Evolutionary conservation across 2,329 filamentous ascomycete species (phyloP), one percentile per base, ranked within the genome.

Genomic region (Chaetomiaceae sp.): DNA sequence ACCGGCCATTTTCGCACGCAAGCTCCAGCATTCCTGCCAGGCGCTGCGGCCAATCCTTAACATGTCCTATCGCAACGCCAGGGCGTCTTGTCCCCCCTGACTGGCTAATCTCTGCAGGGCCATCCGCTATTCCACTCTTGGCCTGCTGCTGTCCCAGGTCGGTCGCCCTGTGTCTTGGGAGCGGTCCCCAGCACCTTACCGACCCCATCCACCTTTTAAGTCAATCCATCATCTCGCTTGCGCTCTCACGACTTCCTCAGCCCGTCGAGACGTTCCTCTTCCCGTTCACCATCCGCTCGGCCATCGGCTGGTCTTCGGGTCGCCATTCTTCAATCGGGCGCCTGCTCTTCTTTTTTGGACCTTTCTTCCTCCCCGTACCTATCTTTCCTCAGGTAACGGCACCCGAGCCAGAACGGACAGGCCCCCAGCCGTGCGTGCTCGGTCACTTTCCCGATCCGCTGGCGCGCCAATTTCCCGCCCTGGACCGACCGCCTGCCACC

Each of bases 201-300:
- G 61, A 61, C 65, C 64, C 67, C 64, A 69, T 68, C 68, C 68
- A 68, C 66, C 67, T 70, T 66, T 66, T 66, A n/a, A n/a, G n/a
- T n/a, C n/a, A 68, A 68, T 68, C 68, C 71, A 61, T 74, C 73
- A 76, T 76, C 65, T 77, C 74, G 73, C 73, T 76, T 76, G 71
- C 67, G 67, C 67, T 68, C 68, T 68, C 68, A 67, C 56, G 65
- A 65, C 65, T 66, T 66, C 66, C 66, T 73, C 69, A 73, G 72
- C 71, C 25, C 69, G 72, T 68, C 66, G 67, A 69, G 68, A 70
- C 69, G 66, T 62, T 64, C 60, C 60, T 61, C 62, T 61, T 55
- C 56, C 54, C 54, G 44, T 60, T 58, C 57, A 58, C 47, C 58
- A 54, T 60, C 56, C 53, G 55, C 50, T 56, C 46, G 50, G 55